phyloP scores from a whole-genome alignment of 805 yeast genomes.

The Hanseniaspora jakobsenii region DNA sequence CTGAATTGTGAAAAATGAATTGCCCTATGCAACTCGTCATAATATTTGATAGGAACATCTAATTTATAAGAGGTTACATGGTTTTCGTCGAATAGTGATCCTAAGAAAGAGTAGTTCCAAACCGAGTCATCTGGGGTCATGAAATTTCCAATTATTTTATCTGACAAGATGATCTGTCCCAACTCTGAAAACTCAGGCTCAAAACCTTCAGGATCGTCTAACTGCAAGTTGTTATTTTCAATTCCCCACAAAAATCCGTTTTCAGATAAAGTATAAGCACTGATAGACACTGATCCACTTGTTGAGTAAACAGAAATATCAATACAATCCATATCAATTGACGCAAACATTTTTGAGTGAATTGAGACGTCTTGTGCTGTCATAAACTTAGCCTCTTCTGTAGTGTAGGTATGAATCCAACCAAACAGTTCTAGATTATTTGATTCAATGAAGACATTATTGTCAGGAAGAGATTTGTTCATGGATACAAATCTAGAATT shows the following conservation, averaged over 20 bases:
- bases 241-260: slow-evolving; percentile 74
- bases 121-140: slow-evolving; percentile 70
- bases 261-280: slow-evolving; percentile 48
- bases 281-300: slow-evolving; percentile 72
- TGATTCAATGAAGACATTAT: slow-evolving; percentile 28
- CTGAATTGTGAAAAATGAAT: slow-evolving; percentile 69
- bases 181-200: slow-evolving; percentile 44
- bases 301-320: slow-evolving; percentile 59
- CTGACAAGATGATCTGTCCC: slow-evolving; percentile 64
- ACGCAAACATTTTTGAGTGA: slow-evolving; percentile 33
- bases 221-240: slow-evolving; percentile 42
- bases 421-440: slow-evolving; percentile 66
- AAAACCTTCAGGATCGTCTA: slow-evolving; percentile 56
- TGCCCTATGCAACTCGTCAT: slow-evolving; percentile 79
- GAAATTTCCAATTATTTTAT: slow-evolving; percentile 65
- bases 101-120: slow-evolving; percentile 88
- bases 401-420: slow-evolving; percentile 81
- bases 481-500: slow-evolving; percentile 52
- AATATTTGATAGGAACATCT: slow-evolving; percentile 71
- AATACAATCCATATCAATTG: slow-evolving; percentile 31
- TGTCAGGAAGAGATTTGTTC: slow-evolving; percentile 29
- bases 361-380: slow-evolving; percentile 60
- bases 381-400: slow-evolving; percentile 47
- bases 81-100: slow-evolving; percentile 67
- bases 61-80: slow-evolving; percentile 50